A percentile compares a stretch with the other conserved stretches of the same genome.
phyloP scores from a whole-genome alignment of 2,329 filamentous ascomycete genomes.

The Mycosphaerella arachidis region DNA sequence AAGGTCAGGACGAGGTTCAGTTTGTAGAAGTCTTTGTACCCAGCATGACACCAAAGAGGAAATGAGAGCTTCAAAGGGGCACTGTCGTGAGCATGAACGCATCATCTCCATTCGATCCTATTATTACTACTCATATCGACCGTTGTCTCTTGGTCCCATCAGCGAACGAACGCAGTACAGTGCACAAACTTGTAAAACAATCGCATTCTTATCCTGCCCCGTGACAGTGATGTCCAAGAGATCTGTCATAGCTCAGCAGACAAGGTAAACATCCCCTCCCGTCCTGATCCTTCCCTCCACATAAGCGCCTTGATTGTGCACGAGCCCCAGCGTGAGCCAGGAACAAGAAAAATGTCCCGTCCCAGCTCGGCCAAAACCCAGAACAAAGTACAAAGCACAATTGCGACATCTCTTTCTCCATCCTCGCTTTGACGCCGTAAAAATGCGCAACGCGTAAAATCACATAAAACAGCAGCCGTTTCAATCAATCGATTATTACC shows the following conservation, averaged over 20 bases:
- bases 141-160: slow-evolving; percentile 4
- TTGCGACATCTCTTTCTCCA: not conserved
- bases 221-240: not conserved
- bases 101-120: not conserved
- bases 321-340: not conserved
- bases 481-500: slow-evolving; percentile 4
- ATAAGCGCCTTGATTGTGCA: not conserved
- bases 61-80: not conserved
- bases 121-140: not conserved
- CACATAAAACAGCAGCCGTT: not conserved
- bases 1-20: slow-evolving; percentile 92
- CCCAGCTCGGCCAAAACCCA: not conserved
- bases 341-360: not conserved
- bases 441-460: slow-evolving; percentile 3
- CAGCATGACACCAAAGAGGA: no score
- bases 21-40: slow-evolving; percentile 50
- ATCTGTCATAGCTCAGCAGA: not conserved
- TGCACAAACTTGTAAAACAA: not conserved
- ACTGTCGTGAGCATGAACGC: not conserved
- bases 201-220: not conserved
- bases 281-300: not conserved
- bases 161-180: not conserved
- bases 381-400: not conserved
- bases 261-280: not conserved
- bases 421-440: not conserved